phyloP scores from a whole-genome alignment of 176 grass and related monocot species.

The Pharus latifolius region DNA sequence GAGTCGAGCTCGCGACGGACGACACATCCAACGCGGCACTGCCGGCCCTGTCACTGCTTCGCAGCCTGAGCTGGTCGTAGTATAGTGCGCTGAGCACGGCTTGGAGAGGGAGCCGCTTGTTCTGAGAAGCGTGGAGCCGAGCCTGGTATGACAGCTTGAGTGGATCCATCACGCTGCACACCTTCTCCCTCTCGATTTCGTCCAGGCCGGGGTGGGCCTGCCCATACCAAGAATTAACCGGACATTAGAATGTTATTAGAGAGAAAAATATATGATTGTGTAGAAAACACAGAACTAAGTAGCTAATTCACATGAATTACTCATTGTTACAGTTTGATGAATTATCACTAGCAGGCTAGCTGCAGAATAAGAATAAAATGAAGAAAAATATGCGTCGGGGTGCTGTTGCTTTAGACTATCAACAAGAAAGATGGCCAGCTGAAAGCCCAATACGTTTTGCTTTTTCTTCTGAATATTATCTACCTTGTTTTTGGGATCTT shows the following conservation, averaged over 20 bases:
- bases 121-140: slow-evolving; percentile 68
- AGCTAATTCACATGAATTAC: too few species aligned
- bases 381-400: too few species aligned
- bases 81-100: slow-evolving; percentile 68
- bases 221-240: background rate
- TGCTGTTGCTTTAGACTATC: background rate
- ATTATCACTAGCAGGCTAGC: too few species aligned
- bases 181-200: slow-evolving; percentile 84
- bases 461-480: background rate
- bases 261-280: too few species aligned
- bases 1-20: background rate
- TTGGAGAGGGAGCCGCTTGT: slow-evolving; percentile 80
- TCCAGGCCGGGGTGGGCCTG: slow-evolving; percentile 54
- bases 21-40: background rate
- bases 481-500: too few species aligned
- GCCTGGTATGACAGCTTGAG: slow-evolving; percentile 63
- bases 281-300: too few species aligned
- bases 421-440: too few species aligned
- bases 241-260: too few species aligned
- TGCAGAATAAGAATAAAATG: too few species aligned
- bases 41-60: background rate
- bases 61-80: slow-evolving; percentile 66
- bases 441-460: background rate
- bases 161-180: slow-evolving; percentile 83
- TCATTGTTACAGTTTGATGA: too few species aligned